Conservation (phyloP, 352 stramenopile genomes). For the Globisporangium camurandrum region DNA sequence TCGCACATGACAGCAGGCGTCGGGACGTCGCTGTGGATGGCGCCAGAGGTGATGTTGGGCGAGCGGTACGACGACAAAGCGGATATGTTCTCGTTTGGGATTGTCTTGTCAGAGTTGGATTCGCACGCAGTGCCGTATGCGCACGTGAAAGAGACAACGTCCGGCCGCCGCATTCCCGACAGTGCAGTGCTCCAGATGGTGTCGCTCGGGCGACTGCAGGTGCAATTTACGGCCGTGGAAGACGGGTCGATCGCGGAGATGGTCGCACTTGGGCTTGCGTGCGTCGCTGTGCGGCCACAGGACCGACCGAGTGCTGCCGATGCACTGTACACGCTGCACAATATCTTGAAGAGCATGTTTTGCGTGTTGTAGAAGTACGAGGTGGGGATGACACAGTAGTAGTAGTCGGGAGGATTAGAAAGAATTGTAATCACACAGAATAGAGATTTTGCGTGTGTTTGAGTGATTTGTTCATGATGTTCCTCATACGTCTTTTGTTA, state of each 20-base stretch:
- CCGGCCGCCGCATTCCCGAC: conserved; percentile 21
- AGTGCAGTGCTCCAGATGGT: conserved; percentile 29
- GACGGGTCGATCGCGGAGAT: conserved; percentile 14
- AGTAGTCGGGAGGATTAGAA: background rate
- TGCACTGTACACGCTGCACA: conserved; percentile 20
- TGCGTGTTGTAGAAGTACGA: background rate
- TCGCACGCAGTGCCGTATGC: conserved; percentile 26
- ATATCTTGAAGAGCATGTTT: conserved; percentile 4
- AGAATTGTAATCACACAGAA: background rate
- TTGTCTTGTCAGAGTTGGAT: conserved; percentile 36
- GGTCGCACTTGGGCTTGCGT: conserved; percentile 18
- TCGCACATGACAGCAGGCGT: conserved; percentile 27
- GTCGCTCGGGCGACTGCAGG: conserved; percentile 18
- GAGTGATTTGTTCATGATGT: background rate
- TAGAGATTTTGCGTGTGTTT: background rate
- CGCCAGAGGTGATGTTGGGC: conserved; percentile 36
- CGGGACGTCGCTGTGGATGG: conserved; percentile 36
- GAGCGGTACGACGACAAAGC: conserved; percentile 30
- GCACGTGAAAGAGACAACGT: conserved; percentile 3
- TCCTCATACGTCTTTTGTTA: background rate
- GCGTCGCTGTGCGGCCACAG: conserved; percentile 25
- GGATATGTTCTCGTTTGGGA: conserved; percentile 45
- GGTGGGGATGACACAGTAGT: too few species aligned
- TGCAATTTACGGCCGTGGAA: conserved; percentile 28
- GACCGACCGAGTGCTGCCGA: conserved; percentile 29